Evolutionary conservation across 2,329 filamentous ascomycete genomes (phyloP), one percentile per base, ranked within the genome.

Genomic region (Diaporthe vexans): DNA sequence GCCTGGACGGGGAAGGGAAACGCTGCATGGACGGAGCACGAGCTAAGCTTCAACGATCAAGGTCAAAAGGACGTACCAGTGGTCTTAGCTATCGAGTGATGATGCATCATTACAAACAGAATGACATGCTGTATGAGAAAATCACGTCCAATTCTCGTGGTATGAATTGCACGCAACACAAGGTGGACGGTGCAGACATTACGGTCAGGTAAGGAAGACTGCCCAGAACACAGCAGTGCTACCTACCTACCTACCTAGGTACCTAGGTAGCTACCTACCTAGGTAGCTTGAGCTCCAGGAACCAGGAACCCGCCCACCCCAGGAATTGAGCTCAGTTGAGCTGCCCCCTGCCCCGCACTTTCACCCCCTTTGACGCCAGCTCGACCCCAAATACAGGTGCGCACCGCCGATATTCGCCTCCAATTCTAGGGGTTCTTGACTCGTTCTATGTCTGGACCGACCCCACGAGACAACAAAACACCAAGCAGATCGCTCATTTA

Each of bases 21-120:
- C 13, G 33, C 7, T n/a, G 65, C 65, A 35, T 71, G 29, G 46
- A 52, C 61, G 46, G 61, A 37, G 61, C 43, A 24, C n/a, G 37
- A 48, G 48, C 63, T 68, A 68, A 68, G n/a, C 48, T 40, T 54
- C 46, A 46, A 40, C 26, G 29, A 54, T 54, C 48, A 51, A 40
- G 63, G 63, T 29, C 63, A 54, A 26, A 54, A 40, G 26, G 11
- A 37, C 48, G 63, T 68, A 68, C 63, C 46, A 26, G n/a, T 15
- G n/a, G 63, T 26, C 63, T 68, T 54, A 61, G 68, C 37, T 24
- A 26, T 33, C 35, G 35, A 48, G 43, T 70, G 74, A 61, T 75
- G 75, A 59, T 61, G 40, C 68, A 71, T 71, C 52, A 71, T 71
- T 71, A 57, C 68, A 68, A 68, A 68, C 26, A 15, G 21, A n/a